A percentile compares a stretch with the other conserved stretches of the same genome.
These are phyloP conservation scores for Strobilomyces confusus DNA, from an alignment of 768 basidiomycete species.

Conservation along the genomic window DNA sequence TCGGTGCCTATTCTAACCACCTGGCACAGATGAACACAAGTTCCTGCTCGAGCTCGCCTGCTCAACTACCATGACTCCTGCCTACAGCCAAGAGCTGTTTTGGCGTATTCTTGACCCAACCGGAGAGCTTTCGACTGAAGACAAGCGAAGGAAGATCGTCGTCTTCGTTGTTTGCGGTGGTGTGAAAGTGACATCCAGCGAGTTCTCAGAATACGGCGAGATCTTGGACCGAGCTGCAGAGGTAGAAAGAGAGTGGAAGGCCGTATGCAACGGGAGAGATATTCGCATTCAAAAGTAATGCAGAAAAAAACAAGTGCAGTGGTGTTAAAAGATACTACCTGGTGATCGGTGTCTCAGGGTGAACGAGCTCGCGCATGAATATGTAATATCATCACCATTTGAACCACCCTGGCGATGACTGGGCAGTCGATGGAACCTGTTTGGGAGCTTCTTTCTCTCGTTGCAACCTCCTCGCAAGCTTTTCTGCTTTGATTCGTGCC, in stretches of 20 bases:
- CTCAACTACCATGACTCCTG: conserved; percentile 62
- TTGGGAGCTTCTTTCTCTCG: conserved; percentile 38
- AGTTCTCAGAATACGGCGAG: conserved; percentile 45
- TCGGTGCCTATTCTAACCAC: not conserved
- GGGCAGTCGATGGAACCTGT: conserved; percentile 8
- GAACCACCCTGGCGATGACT: conserved; percentile 26
- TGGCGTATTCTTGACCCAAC: conserved; percentile 31
- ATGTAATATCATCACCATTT: conserved; percentile 19
- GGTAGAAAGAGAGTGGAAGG: conserved; percentile 25
- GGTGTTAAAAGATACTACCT: conserved; percentile 13
- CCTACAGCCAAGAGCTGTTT: conserved; percentile 57
- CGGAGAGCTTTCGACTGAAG: conserved; percentile 21
- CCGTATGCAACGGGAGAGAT: conserved; percentile 29
- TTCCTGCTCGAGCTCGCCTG: conserved; percentile 73
- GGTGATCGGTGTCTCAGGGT: not conserved
- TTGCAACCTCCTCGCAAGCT: conserved; percentile 41
- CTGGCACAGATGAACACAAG: conserved; percentile 63
- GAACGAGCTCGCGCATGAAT: not conserved
- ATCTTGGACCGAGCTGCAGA: conserved; percentile 35
- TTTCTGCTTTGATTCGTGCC: conserved; percentile 65
- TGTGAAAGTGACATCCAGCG: conserved; percentile 58
- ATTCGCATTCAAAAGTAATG: conserved; percentile 18
- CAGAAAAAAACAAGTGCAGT: not conserved
- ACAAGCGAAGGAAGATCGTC: conserved; percentile 18
- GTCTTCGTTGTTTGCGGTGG: conserved; percentile 37